A percentile compares a stretch with the other conserved stretches of the same genome.
Evolutionary conservation across 2,329 filamentous ascomycete genomes (phyloP).

Genomic region (Fulvia fulva): DNA sequence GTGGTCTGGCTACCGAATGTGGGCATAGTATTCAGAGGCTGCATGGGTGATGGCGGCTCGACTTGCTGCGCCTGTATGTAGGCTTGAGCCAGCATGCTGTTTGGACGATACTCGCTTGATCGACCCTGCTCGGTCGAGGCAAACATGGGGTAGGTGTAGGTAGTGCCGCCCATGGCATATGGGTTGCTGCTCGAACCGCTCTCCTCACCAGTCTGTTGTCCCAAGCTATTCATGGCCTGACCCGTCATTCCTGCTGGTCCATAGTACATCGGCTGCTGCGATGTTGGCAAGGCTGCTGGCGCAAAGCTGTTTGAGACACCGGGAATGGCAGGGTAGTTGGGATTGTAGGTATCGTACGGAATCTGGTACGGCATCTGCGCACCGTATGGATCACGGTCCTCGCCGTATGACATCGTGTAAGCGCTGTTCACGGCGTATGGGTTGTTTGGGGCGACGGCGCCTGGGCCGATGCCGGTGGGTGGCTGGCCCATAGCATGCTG

Average conservation of each 20-base stretch:
- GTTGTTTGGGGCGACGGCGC: slow-evolving; percentile 28
- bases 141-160: slow-evolving; percentile 19
- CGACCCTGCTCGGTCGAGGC: slow-evolving; percentile 7
- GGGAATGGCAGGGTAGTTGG: slow-evolving; percentile 32
- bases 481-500: slow-evolving; percentile 34
- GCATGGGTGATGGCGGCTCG: not conserved
- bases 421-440: slow-evolving; percentile 22
- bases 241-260: not conserved
- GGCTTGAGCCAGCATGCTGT: not conserved
- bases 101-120: not conserved
- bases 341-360: slow-evolving; percentile 31
- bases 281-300: slow-evolving; percentile 1
- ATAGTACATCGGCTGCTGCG: slow-evolving; percentile 11
- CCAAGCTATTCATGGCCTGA: not conserved
- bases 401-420: slow-evolving; percentile 35
- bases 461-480: slow-evolving; percentile 36
- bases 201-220: not conserved
- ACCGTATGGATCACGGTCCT: slow-evolving; percentile 32
- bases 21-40: not conserved
- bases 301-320: slow-evolving; percentile 32
- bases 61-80: not conserved
- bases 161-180: slow-evolving; percentile 15
- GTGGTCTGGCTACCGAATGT: not conserved
- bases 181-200: slow-evolving; percentile 2
- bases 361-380: slow-evolving; percentile 33